These are phyloP conservation scores for Penicillium manginii DNA, from an alignment of 495 filamentous ascomycete species.

Conservation along the genomic window DNA sequence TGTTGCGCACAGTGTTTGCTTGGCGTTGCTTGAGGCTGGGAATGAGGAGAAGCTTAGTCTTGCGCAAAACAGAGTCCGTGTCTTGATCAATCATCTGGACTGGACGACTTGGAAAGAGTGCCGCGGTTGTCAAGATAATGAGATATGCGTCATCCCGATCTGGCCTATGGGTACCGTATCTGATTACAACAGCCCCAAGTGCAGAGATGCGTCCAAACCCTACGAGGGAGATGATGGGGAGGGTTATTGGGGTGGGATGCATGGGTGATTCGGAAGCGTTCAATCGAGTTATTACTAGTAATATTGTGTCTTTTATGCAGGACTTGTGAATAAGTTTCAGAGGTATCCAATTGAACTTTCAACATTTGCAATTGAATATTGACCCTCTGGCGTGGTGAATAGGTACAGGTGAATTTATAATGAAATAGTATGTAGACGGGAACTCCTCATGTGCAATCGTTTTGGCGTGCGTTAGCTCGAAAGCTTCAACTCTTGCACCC, in stretches of 20 bases:
- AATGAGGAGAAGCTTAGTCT: slow-evolving; percentile 25
- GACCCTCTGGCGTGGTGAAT: slow-evolving; percentile 21
- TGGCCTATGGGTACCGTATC: slow-evolving; percentile 63
- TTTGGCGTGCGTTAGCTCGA: slow-evolving; percentile 17
- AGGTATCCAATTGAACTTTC: neutral
- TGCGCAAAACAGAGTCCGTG: slow-evolving; percentile 34
- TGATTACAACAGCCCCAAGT: slow-evolving; percentile 57
- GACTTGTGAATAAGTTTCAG: too few species aligned
- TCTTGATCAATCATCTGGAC: slow-evolving; percentile 52
- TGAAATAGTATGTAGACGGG: slow-evolving; percentile 15
- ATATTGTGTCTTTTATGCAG: too few species aligned
- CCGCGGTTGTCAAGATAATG: slow-evolving; percentile 53
- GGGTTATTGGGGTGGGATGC: slow-evolving; percentile 41
- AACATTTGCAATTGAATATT: slow-evolving; percentile 5
- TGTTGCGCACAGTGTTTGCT: slow-evolving; percentile 56
- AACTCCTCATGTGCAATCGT: slow-evolving; percentile 28
- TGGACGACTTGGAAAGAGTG: slow-evolving; percentile 70
- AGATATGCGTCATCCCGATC: slow-evolving; percentile 69
- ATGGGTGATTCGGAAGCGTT: slow-evolving; percentile 1
- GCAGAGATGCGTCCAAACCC: slow-evolving; percentile 36
- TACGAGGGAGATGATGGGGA: slow-evolving; percentile 27
- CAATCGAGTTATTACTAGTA: too few species aligned
- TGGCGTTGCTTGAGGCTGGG: slow-evolving; percentile 47
- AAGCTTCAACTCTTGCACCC: slow-evolving; percentile 17
- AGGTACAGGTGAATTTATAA: slow-evolving; percentile 25